phyloP scores from a whole-genome alignment of 192 early-diverging fungal genomes.

The Backusella australiensis region DNA sequence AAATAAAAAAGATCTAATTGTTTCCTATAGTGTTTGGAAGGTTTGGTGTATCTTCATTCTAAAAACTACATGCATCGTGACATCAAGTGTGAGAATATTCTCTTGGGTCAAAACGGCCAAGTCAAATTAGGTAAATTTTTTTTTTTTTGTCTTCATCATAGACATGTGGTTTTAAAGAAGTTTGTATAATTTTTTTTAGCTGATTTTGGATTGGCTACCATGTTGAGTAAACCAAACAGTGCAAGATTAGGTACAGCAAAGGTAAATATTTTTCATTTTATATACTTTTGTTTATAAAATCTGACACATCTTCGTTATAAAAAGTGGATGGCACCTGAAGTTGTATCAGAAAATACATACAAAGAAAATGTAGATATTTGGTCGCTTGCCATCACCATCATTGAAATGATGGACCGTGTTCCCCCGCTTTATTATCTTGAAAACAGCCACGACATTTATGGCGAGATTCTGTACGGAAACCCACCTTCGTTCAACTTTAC shows the following conservation, averaged over 20 bases:
- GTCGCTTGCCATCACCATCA: conserved; percentile 43
- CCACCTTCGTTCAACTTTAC: conserved; percentile 33
- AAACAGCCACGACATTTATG: conserved; percentile 32
- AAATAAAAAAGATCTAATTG: background rate
- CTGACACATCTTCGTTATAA: background rate
- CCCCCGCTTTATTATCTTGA: conserved; percentile 42
- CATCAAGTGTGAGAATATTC: conserved; percentile 47
- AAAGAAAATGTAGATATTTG: conserved; percentile 49
- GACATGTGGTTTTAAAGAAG: background rate
- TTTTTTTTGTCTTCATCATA: background rate
- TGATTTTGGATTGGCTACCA: conserved; percentile 35
- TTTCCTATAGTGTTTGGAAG: conserved; percentile 30
- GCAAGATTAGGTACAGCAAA: conserved; percentile 34
- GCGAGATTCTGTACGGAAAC: conserved; percentile 28
- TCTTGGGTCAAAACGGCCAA: conserved; percentile 33
- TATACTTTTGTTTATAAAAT: background rate
- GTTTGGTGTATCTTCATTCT: conserved; percentile 40
- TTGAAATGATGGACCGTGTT: conserved; percentile 44
- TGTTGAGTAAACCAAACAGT: conserved; percentile 17
- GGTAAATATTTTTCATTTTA: background rate
- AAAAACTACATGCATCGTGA: conserved; percentile 50
- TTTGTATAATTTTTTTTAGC: background rate
- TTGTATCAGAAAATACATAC: conserved; percentile 36
- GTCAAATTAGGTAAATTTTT: conserved; percentile 41
- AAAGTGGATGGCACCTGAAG: conserved; percentile 47